Base-by-base conservation (phyloP, 768 basidiomycete species). In the Amanita pallidorosea region DNA sequence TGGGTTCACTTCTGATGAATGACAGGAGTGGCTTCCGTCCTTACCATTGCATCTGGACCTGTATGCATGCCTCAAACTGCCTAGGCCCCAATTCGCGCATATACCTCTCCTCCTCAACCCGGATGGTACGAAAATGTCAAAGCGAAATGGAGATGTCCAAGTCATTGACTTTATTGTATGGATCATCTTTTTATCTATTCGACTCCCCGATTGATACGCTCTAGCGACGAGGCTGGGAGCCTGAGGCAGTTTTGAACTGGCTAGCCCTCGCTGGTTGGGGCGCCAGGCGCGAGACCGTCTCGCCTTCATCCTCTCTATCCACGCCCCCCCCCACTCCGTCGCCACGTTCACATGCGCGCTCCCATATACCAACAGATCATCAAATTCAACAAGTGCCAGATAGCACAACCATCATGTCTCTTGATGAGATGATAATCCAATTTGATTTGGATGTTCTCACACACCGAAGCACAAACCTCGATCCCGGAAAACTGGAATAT, bases 221-320 rank as follows among this genome's bases (percentile, higher is more conserved):
- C 22, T 56, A 95, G 93, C 70, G 77, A 57, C 73, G 81, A 42
- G 94, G 92, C 0, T 98, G 90, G 83, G 94, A 98, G 60, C 88
- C 92, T 0, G 75, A 75, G 38, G 91, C 93, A 2, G 65, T 99
- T 12, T 66, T 94, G 22, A 98, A 98, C 60, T 98, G 94, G 84
- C 76, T 97, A 7, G 90, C 90, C 5, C 70, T 98, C 15, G 84
- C 90, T n/a, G 94, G 96, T 1, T 97, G 94, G 89, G 89, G 92
- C 20, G 79, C 74, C 8, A 71, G 75, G 7, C 72, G 72, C 38
- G 65, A 70, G 44, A 42, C 55, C 11, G 41, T 58, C 1, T 42
- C 56, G n/a, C 53, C 66, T 7, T 56, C 61, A 23, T 20, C 54
- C 17, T 55, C 66, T 33, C 13, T 13, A 31, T 47, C 61, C 23